These are phyloP conservation scores for Paraglomus brasilianum DNA, from an alignment of 192 early-diverging fungal species.

Conservation along the genomic window DNA sequence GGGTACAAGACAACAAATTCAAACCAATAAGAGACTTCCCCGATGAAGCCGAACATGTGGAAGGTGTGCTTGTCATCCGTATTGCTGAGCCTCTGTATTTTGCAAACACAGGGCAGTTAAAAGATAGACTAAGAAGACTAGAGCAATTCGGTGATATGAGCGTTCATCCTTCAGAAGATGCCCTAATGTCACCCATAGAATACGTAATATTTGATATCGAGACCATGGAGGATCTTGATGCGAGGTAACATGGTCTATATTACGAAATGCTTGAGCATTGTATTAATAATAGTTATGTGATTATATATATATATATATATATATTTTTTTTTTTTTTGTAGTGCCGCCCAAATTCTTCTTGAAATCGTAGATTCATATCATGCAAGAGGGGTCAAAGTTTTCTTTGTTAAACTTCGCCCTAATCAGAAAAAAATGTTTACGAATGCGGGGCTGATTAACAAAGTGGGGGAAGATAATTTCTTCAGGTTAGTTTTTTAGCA, in stretches of 20 bases:
- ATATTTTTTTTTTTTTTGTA: slow-evolving; percentile 4
- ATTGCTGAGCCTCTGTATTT: slow-evolving; percentile 95
- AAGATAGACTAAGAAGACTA: slow-evolving; percentile 88
- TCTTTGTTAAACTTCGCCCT: slow-evolving; percentile 86
- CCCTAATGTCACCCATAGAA: slow-evolving; percentile 69
- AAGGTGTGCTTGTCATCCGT: slow-evolving; percentile 84
- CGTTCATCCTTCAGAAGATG: slow-evolving; percentile 92
- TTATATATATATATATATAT: too few relatives aligned
- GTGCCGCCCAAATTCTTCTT: slow-evolving; percentile 69
- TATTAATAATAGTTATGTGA: too few relatives aligned
- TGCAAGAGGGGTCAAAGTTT: slow-evolving; percentile 77
- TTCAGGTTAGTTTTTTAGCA: slow-evolving; percentile 57
- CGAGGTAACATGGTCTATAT: slow-evolving; percentile 60
- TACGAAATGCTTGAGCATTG: too few relatives aligned
- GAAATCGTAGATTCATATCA: slow-evolving; percentile 90
- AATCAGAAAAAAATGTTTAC: slow-evolving; percentile 68
- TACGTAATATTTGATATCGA: slow-evolving; percentile 91
- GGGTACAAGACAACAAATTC: slow-evolving; percentile 69
- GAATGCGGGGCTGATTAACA: slow-evolving; percentile 64
- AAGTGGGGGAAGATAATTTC: slow-evolving; percentile 64
- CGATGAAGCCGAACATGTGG: slow-evolving; percentile 69
- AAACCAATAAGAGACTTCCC: slow-evolving; percentile 63
- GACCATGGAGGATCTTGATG: slow-evolving; percentile 87
- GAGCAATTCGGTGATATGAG: slow-evolving; percentile 93
- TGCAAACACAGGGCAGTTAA: slow-evolving; percentile 95